These are phyloP conservation scores for Fusarium chlamydosporum DNA, from an alignment of 2,329 filamentous ascomycete species.

Conservation along the genomic window DNA sequence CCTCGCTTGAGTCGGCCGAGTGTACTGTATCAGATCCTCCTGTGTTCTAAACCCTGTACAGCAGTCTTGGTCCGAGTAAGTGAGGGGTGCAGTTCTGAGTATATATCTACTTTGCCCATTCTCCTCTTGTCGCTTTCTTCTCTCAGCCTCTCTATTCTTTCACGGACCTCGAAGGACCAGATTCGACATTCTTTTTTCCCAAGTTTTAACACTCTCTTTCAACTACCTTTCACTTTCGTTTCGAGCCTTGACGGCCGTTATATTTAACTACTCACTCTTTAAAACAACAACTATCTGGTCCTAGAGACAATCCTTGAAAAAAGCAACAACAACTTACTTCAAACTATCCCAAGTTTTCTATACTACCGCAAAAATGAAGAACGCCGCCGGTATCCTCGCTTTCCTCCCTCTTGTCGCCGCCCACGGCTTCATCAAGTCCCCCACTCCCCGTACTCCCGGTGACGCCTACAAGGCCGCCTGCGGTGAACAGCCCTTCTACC, in stretches of 20 bases:
- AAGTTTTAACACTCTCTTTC: slow-evolving; percentile 49
- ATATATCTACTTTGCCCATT: slow-evolving; percentile 47
- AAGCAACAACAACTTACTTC: not conserved
- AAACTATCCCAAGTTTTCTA: not conserved
- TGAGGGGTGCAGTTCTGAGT: slow-evolving; percentile 4
- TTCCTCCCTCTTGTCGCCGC: slow-evolving; percentile 55
- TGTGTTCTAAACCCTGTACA: slow-evolving; percentile 40
- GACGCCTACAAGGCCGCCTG: slow-evolving; percentile 61
- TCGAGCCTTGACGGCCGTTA: slow-evolving; percentile 52
- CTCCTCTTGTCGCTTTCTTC: not conserved
- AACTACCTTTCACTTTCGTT: slow-evolving; percentile 44
- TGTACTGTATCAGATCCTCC: slow-evolving; percentile 29
- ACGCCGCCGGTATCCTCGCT: slow-evolving; percentile 44
- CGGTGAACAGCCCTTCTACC: slow-evolving; percentile 58
- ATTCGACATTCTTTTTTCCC: slow-evolving; percentile 53
- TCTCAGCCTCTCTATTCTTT: slow-evolving; percentile 48
- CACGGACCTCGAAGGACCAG: slow-evolving; percentile 53
- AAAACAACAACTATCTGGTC: slow-evolving; percentile 49
- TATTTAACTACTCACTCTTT: slow-evolving; percentile 45
- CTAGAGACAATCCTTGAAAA: slow-evolving; percentile 44
- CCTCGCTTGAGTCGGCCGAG: slow-evolving; percentile 22
- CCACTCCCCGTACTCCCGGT: slow-evolving; percentile 59
- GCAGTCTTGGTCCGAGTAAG: slow-evolving; percentile 28
- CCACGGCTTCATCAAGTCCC: slow-evolving; percentile 62
- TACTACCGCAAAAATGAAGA: slow-evolving; percentile 45